Evolutionary conservation across 1,139 yeast species (phyloP), one percentile per base, ranked within the genome.

Genomic region (Candida sp.): DNA sequence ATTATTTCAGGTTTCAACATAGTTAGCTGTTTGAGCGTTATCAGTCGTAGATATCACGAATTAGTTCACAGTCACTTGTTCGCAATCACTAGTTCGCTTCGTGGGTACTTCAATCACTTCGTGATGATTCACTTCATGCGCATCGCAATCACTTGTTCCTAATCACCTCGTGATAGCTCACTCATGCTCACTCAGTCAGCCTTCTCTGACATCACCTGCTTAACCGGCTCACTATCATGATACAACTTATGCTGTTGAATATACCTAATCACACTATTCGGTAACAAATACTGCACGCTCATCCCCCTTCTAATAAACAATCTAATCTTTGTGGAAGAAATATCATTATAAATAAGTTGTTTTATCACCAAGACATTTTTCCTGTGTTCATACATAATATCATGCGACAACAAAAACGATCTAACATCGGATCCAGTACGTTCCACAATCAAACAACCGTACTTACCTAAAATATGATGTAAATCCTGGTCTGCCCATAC

Each of bases 401-500:
- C 99, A 66, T 93, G 99, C 46, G 93, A 83, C 49, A 93, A 73
- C 56, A 93, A 69, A 72, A 93, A 93, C 38, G 91, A 83, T 59
- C 98, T 79, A 38, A 95, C 99, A 64, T 93, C 99, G 7, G 95
- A 78, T 5, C 99, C 99, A 0, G 99, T 91, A 56, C 99, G 77
- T 70, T 93, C 99, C 21, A 93, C 97, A 45, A 95, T 93, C 51
- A 93, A 71, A 66, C 99, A 93, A 2, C 99, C 99, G 62, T 93
- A 93, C 50, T 87, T 83, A 25, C 99, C 99, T 51, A 93, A 74
- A 43, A 93, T 95, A 63, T 93, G 99, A 60, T 91, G 96, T 56
- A 93, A 74, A 64, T 93, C 99, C 47, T 79, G 86, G 61, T 91
- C 98, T 1, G 96, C 97, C 99, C 99, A 93, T 33, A 93, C 99